Base-by-base conservation (phyloP, 78 protist species). In the Pelomyxa schiedti region DNA sequence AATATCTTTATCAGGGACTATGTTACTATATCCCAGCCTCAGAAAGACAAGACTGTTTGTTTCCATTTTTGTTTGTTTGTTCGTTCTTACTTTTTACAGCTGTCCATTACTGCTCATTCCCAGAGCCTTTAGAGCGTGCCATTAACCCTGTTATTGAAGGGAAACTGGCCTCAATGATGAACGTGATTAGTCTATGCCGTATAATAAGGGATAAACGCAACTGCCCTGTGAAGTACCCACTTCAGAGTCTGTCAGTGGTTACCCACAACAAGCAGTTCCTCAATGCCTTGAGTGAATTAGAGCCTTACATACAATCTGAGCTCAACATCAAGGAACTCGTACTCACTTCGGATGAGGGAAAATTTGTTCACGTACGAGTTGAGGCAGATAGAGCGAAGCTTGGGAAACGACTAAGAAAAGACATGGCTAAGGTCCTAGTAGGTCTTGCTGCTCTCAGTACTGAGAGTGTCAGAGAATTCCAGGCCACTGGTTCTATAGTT, bases 1-100 rank as follows among this genome's bases (percentile, higher is more conserved):
- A 98, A 78, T 30, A 36, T 78, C 63, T 97, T 83, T 97, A 91
- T 86, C 96, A 83, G 69, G 86, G 87, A 66, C 88, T 98, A 42
- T 28, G 38, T 42, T 42, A 16, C 9, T 39, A 24, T 3, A 73
- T 93, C 37, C 92, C 94, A 40, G 75, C 30, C 1, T 86, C 42
- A 6, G 58, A 86, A 72, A 77, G 74, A 40, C 66, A 74, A 76
- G 82, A 72, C 37, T 84, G n/a, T n/a, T n/a, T n/a, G n/a, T n/a
- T n/a, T n/a, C n/a, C n/a, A n/a, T n/a, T n/a, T n/a, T n/a, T n/a
- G n/a, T n/a, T n/a, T n/a, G n/a, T n/a, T n/a, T n/a, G n/a, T n/a
- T n/a, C n/a, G n/a, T n/a, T n/a, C n/a, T n/a, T n/a, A n/a, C n/a
- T n/a, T n/a, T n/a, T n/a, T n/a, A n/a, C n/a, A n/a, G n/a, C 90